Evolutionary conservation across 768 basidiomycete species (phyloP).

Genomic region (Pleurotus citrinopileatus): DNA sequence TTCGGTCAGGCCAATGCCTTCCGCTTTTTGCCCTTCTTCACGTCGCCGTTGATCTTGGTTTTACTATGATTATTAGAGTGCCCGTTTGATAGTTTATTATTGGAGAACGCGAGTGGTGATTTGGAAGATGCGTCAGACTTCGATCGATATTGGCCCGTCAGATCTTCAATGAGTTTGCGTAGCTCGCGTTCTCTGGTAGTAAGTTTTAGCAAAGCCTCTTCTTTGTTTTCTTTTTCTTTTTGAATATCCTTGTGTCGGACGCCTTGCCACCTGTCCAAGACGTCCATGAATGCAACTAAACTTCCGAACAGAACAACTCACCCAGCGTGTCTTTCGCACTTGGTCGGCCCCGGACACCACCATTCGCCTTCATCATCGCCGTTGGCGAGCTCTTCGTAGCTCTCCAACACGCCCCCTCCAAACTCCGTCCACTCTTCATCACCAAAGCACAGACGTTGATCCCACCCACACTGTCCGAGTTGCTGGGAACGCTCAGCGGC

Average conservation of each 20-base stretch:
- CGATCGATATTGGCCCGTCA: conserved; percentile 47
- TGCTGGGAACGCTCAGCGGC: conserved; percentile 64
- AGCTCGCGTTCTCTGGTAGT: conserved; percentile 77
- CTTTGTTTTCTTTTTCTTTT: conserved; percentile 75
- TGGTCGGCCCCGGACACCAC: conserved; percentile 78
- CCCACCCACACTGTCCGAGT: conserved; percentile 84
- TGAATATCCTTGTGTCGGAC: conserved; percentile 69
- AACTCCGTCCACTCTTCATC: conserved; percentile 77
- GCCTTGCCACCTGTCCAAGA: conserved; percentile 80
- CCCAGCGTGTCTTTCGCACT: conserved; percentile 80
- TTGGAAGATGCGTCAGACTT: conserved; percentile 30
- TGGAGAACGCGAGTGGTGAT: conserved; percentile 33
- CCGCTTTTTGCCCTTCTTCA: conserved; percentile 60
- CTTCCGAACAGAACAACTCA: conserved; percentile 27
- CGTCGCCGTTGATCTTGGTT: conserved; percentile 38
- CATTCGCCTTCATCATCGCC: conserved; percentile 51
- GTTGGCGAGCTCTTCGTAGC: conserved; percentile 51
- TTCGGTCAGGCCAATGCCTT: conserved; percentile 34
- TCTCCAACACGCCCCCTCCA: conserved; percentile 63
- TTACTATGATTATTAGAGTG: conserved; percentile 26
- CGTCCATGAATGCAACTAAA: background rate
- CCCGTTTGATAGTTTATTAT: conserved; percentile 44
- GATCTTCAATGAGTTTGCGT: conserved; percentile 74
- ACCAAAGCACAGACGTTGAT: conserved; percentile 80
- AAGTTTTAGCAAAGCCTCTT: conserved; percentile 61